Evolutionary conservation across 176 grass and related monocot genomes (phyloP).

Genomic region (Oryza glumipatula): DNA sequence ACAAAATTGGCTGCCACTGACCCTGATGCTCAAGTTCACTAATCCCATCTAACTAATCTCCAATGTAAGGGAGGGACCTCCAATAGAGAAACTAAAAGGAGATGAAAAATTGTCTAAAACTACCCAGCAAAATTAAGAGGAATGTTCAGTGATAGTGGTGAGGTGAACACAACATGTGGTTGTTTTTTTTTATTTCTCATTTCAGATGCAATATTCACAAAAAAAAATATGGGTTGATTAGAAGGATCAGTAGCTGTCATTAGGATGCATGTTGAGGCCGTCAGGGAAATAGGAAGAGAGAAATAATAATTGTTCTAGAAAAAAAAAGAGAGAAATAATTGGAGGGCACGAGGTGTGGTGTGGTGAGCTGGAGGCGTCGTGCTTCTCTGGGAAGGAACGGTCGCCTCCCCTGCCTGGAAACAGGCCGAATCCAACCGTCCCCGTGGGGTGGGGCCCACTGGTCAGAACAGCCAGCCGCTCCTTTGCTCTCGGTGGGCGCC

Average conservation of each 20-base stretch:
- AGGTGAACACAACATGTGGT: background rate
- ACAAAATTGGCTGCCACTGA: background rate
- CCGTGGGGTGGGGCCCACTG: background rate
- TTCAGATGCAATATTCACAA: background rate
- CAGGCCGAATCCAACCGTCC: constrained; percentile 42
- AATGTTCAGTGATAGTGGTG: background rate
- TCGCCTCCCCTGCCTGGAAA: constrained; percentile 22
- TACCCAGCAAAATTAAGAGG: background rate
- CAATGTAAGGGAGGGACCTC: background rate
- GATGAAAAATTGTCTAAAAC: background rate
- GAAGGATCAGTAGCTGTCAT: background rate
- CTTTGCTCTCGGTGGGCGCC: background rate
- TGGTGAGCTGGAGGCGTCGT: constrained; percentile 26
- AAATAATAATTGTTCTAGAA: background rate
- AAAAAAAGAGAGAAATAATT: constrained; percentile 27
- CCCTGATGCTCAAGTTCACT: background rate
- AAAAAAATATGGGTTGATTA: background rate
- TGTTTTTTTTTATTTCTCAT: background rate
- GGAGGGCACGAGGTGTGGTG: constrained; percentile 13
- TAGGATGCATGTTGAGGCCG: background rate
- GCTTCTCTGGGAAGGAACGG: background rate
- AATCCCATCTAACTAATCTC: background rate
- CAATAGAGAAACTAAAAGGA: background rate
- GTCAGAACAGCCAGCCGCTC: background rate
- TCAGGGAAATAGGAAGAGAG: background rate